phyloP scores from a whole-genome alignment of 805 yeast species.

The Candida vartiovaarae region DNA sequence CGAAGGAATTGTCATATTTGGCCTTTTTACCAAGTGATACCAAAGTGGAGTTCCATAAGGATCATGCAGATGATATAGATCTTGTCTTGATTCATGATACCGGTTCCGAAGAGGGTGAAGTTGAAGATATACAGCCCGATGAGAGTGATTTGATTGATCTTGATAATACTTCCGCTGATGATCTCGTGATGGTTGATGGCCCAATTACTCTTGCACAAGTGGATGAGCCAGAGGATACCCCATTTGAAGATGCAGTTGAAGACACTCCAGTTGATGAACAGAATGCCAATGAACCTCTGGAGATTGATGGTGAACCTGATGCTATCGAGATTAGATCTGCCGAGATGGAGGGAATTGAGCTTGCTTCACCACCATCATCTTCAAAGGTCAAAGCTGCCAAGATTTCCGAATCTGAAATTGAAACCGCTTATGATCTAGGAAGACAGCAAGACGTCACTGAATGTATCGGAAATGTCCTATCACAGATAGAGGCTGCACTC shows the following conservation, averaged over 20 bases:
- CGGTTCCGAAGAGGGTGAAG: not conserved
- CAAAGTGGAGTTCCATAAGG: conserved; percentile 48
- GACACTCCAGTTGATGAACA: not conserved
- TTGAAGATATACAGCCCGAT: not conserved
- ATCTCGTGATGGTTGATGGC: conserved; percentile 1
- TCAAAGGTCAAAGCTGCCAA: conserved; percentile 21
- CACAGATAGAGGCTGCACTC: conserved; percentile 84
- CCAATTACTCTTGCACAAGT: not conserved
- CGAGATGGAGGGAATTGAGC: not conserved
- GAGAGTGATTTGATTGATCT: conserved; percentile 5
- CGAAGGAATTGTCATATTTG: conserved; percentile 76
- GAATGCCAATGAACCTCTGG: not conserved
- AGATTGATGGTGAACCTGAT: conserved; percentile 3
- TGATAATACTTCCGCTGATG: not conserved
- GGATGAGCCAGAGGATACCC: not conserved
- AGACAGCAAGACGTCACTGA: conserved; percentile 97
- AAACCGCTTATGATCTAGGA: conserved; percentile 70
- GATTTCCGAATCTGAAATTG: conserved; percentile 54
- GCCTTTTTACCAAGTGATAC: conserved; percentile 73
- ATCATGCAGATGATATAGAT: not conserved
- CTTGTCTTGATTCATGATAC: conserved; percentile 1
- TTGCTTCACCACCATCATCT: not conserved
- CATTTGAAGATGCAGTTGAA: not conserved
- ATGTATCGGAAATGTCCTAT: conserved; percentile 88
- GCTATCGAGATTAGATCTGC: not conserved